phyloP scores from a whole-genome alignment of 1,284 basidiomycete species.

The Violaceomyces palustris region DNA sequence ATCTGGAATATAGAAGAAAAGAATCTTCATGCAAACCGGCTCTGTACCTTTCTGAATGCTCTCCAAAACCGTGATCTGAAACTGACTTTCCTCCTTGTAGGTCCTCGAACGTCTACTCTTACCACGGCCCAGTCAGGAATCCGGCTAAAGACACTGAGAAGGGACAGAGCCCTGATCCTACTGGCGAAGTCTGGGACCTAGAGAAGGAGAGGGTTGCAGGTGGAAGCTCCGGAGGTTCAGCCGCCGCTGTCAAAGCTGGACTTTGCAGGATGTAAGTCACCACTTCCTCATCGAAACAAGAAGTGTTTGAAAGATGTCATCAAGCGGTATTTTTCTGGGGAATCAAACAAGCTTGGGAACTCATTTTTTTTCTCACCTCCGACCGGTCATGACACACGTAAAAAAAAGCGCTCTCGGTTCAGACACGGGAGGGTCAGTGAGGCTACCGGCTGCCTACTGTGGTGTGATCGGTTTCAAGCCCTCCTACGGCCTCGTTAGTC shows the following conservation, averaged over 20 bases:
- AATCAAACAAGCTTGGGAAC: too few species aligned
- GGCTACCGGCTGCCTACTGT: slow-evolving; percentile 89
- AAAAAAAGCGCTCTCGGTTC: slow-evolving; percentile 66
- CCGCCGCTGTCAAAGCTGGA: slow-evolving; percentile 39
- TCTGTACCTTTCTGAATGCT: background rate
- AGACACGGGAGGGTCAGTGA: slow-evolving; percentile 90
- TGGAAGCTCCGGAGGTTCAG: slow-evolving; percentile 52
- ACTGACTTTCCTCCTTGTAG: too few species aligned
- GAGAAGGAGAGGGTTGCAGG: slow-evolving; percentile 61
- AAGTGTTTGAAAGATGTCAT: too few species aligned
- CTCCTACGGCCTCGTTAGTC: slow-evolving; percentile 83
- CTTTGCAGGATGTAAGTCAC: slow-evolving; percentile 32
- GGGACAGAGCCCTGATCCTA: background rate
- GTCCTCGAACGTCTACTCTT: slow-evolving; percentile 37
- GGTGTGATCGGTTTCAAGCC: slow-evolving; percentile 89
- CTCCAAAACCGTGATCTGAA: background rate
- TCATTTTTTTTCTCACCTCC: too few species aligned
- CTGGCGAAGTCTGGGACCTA: slow-evolving; percentile 11
- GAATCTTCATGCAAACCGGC: background rate
- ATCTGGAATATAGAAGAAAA: slow-evolving; percentile 56
- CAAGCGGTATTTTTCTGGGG: too few species aligned
- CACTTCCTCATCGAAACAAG: too few species aligned
- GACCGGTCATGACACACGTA: too few species aligned
- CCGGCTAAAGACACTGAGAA: slow-evolving; percentile 10
- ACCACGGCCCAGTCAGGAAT: slow-evolving; percentile 40